A percentile compares a stretch with the other conserved stretches of the same genome.
These are phyloP conservation scores for Xylariaceae sp. DNA, from an alignment of 2,329 filamentous ascomycete species.

Conservation along the genomic window DNA sequence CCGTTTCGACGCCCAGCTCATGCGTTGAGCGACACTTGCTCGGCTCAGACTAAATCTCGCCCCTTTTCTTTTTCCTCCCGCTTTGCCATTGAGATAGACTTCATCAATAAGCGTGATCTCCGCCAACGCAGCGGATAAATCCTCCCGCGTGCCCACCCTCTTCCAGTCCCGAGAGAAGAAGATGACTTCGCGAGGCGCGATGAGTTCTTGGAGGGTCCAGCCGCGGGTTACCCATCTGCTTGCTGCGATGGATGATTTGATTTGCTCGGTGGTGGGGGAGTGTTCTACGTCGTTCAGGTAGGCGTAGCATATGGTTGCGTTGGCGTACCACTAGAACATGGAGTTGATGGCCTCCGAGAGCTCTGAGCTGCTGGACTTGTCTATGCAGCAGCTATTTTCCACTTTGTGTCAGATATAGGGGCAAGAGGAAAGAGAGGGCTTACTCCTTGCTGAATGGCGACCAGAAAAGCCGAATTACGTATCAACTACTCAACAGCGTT, in stretches of 20 bases:
- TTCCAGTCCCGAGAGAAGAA: conserved; percentile 23
- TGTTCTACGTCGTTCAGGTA: conserved; percentile 17
- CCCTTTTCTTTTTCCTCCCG: too few species aligned
- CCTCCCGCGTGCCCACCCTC: conserved; percentile 18
- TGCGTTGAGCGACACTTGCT: conserved; percentile 22
- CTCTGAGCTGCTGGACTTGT: conserved; percentile 26
- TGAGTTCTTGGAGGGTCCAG: conserved; percentile 23
- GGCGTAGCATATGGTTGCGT: conserved; percentile 20
- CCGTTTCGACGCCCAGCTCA: conserved; percentile 27
- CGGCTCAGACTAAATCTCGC: conserved; percentile 7
- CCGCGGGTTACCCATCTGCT: conserved; percentile 12
- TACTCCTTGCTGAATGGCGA: too few species aligned
- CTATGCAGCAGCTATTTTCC: too few species aligned
- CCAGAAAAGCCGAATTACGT: too few species aligned
- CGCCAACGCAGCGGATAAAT: conserved; percentile 17
- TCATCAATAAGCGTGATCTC: conserved; percentile 20
- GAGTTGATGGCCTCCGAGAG: conserved; percentile 25
- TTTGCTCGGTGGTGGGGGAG: conserved; percentile 9
- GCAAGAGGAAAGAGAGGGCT: too few species aligned
- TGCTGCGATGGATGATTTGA: not conserved
- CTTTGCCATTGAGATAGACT: conserved; percentile 10
- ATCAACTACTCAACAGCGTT: too few species aligned
- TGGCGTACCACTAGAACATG: conserved; percentile 25
- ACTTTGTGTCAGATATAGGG: too few species aligned
- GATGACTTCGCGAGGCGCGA: conserved; percentile 20